These are phyloP conservation scores for Zygoascus hellenicus DNA, from an alignment of 1,139 yeast species.

Conservation along the genomic window DNA sequence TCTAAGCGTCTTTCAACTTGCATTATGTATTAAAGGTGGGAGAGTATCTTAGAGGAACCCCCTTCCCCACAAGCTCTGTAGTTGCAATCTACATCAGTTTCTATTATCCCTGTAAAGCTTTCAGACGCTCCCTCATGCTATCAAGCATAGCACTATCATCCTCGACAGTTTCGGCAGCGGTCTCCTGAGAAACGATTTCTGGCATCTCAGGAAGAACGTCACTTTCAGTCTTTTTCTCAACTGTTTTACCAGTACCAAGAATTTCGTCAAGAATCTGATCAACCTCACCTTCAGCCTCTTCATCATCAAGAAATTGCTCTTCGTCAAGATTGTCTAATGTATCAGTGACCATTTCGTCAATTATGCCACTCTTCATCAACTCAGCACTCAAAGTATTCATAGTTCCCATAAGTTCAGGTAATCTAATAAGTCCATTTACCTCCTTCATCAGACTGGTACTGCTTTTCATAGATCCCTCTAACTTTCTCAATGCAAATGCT, in stretches of 20 bases:
- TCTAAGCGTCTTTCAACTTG: too few relatives aligned
- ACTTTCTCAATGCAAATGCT: conserved; percentile 78
- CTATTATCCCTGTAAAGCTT: conserved; percentile 67
- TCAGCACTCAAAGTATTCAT: conserved; percentile 87
- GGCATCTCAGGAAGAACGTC: conserved; percentile 39
- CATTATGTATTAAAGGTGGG: too few relatives aligned
- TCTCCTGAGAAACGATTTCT: conserved; percentile 44
- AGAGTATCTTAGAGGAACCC: too few relatives aligned
- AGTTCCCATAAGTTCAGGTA: conserved; percentile 78
- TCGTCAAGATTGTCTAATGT: conserved; percentile 68
- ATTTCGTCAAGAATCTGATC: conserved; percentile 50
- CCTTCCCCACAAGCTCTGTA: too few relatives aligned
- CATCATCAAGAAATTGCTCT: conserved; percentile 60
- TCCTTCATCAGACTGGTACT: conserved; percentile 85
- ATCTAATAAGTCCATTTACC: conserved; percentile 66
- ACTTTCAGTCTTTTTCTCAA: conserved; percentile 28
- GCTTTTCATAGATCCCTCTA: conserved; percentile 75
- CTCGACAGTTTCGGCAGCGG: conserved; percentile 48
- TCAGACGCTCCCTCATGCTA: conserved; percentile 84
- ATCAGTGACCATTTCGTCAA: conserved; percentile 94
- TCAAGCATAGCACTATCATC: conserved; percentile 70
- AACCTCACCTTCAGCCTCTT: conserved; percentile 67
- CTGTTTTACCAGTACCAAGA: conserved; percentile 35
- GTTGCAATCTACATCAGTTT: too few relatives aligned
- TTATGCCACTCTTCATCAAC: conserved; percentile 74